Evolutionary conservation across 306 rosid species (phyloP).

Genomic region (Cucumis melo): DNA sequence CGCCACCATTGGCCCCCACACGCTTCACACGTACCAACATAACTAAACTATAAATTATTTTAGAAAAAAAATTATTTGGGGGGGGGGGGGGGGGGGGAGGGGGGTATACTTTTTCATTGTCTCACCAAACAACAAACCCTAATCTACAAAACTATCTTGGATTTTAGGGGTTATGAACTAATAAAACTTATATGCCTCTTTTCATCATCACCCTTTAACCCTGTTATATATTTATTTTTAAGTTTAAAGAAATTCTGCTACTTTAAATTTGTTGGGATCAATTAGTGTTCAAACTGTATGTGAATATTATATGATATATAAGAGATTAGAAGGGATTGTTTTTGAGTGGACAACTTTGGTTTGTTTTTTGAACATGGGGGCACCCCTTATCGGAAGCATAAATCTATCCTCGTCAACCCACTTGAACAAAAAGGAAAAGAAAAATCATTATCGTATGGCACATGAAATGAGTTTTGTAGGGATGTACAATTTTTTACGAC

Average conservation of each 20-base stretch:
- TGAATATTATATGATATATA: not conserved
- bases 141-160: not conserved
- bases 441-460: not conserved
- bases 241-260: not conserved
- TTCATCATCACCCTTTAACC: not conserved
- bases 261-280: too few relatives aligned
- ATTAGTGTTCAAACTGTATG: not conserved
- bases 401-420: not conserved
- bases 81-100: too few relatives aligned
- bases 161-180: not conserved
- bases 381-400: not conserved
- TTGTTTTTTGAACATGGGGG: not conserved
- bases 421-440: not conserved
- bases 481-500: not conserved
- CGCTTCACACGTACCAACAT: conserved; percentile 14
- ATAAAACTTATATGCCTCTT: not conserved
- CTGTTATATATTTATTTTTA: not conserved
- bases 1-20: conserved; percentile 14
- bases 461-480: not conserved
- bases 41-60: not conserved
- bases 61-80: too few relatives aligned
- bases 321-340: not conserved
- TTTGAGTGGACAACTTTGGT: not conserved
- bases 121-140: not conserved
- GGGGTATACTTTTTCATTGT: not conserved